Percentiles rank a stretch among this genome's conserved stretches.
These are phyloP conservation scores for Ascochyta clinopodiicola DNA, from an alignment of 2,329 filamentous ascomycete species.

Conservation along the genomic window DNA sequence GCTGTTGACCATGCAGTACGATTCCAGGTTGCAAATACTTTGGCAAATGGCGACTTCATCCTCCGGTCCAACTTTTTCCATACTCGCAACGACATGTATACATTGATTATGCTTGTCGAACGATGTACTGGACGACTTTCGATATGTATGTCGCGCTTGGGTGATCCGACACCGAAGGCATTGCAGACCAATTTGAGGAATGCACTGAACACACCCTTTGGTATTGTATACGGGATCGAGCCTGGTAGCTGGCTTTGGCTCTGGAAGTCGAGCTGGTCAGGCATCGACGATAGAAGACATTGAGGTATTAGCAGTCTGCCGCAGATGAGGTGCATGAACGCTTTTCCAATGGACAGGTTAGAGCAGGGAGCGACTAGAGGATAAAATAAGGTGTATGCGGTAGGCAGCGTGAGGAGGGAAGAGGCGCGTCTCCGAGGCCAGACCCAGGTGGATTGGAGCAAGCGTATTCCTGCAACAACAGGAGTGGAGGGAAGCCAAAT, in stretches of 20 bases:
- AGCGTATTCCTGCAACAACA: neutral
- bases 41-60: slow-evolving; percentile 9
- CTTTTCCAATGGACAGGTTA: neutral
- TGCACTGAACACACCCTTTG: slow-evolving; percentile 16
- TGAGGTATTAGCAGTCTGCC: neutral
- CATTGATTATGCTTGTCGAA: slow-evolving; percentile 8
- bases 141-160: slow-evolving; percentile 6
- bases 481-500: neutral
- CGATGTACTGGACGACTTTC: slow-evolving; percentile 11
- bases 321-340: neutral
- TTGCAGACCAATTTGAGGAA: slow-evolving; percentile 1
- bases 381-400: neutral
- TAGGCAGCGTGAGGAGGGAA: neutral
- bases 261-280: slow-evolving; percentile 17
- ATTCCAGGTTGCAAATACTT: slow-evolving; percentile 6
- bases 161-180: neutral
- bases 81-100: slow-evolving; percentile 11
- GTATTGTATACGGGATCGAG: slow-evolving; percentile 17
- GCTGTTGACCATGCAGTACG: slow-evolving; percentile 6
- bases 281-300: neutral
- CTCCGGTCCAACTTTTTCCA: slow-evolving; percentile 18
- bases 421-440: neutral
- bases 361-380: neutral
- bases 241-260: slow-evolving; percentile 22
- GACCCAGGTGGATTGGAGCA: neutral